Percentiles rank a stretch among this genome's conserved stretches.
Evolutionary conservation across 2,329 filamentous ascomycete species (phyloP).

Genomic region (Colletotrichum graminicola): DNA sequence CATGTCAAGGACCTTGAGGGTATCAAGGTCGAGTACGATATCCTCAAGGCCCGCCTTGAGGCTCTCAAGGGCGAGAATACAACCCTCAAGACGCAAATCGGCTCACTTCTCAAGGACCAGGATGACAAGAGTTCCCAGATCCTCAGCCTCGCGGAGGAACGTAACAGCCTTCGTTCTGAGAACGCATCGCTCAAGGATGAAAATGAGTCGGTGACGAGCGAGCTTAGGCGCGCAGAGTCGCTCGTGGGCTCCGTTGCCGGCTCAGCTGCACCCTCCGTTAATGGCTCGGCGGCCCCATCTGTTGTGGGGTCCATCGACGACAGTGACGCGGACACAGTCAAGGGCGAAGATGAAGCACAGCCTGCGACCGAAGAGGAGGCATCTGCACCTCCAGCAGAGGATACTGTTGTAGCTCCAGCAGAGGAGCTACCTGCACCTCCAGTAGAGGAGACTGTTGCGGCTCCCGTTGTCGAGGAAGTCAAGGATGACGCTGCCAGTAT

Average conservation of each 20-base stretch:
- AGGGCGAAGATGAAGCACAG: slow-evolving; percentile 31
- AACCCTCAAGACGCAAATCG: slow-evolving; percentile 36
- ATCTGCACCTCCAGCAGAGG: neutral
- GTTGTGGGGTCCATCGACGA: slow-evolving; percentile 14
- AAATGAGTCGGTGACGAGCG: slow-evolving; percentile 38
- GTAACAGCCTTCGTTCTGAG: slow-evolving; percentile 33
- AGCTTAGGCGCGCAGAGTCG: slow-evolving; percentile 36
- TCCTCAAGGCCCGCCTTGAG: slow-evolving; percentile 36
- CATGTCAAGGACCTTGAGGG: slow-evolving; percentile 39
- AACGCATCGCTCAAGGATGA: slow-evolving; percentile 40
- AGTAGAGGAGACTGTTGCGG: neutral
- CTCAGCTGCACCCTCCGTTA: slow-evolving; percentile 12
- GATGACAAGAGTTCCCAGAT: slow-evolving; percentile 41
- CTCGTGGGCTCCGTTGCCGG: slow-evolving; percentile 32
- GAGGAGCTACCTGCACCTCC: too few relatives aligned
- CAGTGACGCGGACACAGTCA: slow-evolving; percentile 36
- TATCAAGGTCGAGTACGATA: slow-evolving; percentile 38
- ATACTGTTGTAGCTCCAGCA: neutral
- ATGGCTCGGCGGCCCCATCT: slow-evolving; percentile 10
- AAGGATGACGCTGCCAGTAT: slow-evolving; percentile 26
- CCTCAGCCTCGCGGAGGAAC: slow-evolving; percentile 33
- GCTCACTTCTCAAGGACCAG: slow-evolving; percentile 37
- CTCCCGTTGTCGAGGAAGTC: slow-evolving; percentile 10
- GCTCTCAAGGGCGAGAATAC: slow-evolving; percentile 35
- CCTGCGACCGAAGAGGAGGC: slow-evolving; percentile 12